phyloP scores from a whole-genome alignment of 306 rosid species.

The Lagenaria siceraria region DNA sequence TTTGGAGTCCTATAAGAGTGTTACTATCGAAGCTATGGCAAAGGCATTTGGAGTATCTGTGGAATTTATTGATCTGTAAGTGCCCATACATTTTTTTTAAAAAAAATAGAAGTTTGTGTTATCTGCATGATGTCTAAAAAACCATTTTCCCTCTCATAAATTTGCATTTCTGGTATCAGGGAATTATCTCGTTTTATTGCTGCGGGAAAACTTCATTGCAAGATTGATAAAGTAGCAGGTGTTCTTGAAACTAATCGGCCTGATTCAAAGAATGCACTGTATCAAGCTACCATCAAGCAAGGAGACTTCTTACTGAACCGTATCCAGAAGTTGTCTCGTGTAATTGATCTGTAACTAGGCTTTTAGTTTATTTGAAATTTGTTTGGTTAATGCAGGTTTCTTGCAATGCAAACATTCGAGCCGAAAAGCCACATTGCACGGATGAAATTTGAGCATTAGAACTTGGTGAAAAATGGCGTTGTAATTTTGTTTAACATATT shows the following conservation, averaged over 20 bases:
- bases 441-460: not conserved
- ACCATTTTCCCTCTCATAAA: not conserved
- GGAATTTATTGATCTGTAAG: constrained; percentile 93
- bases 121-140: not conserved
- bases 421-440: not conserved
- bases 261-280: constrained; percentile 88
- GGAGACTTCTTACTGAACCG: constrained; percentile 93
- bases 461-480: not conserved
- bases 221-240: constrained; percentile 93
- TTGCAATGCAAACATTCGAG: not conserved
- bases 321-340: constrained; percentile 90
- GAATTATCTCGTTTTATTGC: constrained; percentile 94
- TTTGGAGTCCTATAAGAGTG: constrained; percentile 95
- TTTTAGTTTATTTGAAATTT: not conserved
- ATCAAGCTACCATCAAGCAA: constrained; percentile 95
- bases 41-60: constrained; percentile 93
- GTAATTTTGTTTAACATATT: not conserved
- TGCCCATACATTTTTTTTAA: not conserved
- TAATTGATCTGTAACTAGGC: constrained; percentile 49
- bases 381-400: not conserved
- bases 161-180: constrained; percentile 34
- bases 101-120: not conserved
- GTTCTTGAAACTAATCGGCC: constrained; percentile 93
- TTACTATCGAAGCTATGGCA: constrained; percentile 94
- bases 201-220: constrained; percentile 93